Evolutionary conservation across 2,329 filamentous ascomycete species (phyloP), one percentile per base, ranked within the genome.

Genomic region (Penicillium sp.): DNA sequence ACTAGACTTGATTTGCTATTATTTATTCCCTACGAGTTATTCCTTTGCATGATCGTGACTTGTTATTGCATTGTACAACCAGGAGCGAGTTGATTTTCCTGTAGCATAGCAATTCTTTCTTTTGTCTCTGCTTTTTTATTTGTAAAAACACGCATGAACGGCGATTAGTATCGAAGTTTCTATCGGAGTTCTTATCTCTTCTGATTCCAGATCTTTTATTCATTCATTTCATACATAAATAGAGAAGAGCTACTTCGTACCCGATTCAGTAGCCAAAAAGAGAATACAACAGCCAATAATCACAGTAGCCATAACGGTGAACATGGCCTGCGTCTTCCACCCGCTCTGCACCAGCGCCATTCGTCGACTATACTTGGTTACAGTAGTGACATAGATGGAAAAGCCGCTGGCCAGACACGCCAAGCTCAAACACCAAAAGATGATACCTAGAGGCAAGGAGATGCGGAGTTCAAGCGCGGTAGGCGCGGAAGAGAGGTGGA

Each of bases 261-360:
- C 5, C 6, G 40, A 43, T 43, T 43, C 6, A 5, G 74, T 77
- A 35, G 68, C 72, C 59, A 78, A 59, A 55, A 78, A 74, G 57
- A 78, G 60, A 23, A 76, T 70, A 62, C 76, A 78, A 57, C 75
- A 74, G 8, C 70, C 75, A 51, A 78, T 61, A 57, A 78, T 78
- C 9, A 71, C 72, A 4, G 65, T 64, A n/a, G 74, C 74, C 8
- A 78, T 71, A 21, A 77, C 62, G 5, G 69, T 69, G 61, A 77
- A 75, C n/a, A 96, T 89, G 43, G 87, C 72, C 70, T 97, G 92
- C 38, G 94, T 97, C 74, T 91, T 93, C 88, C 90, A 94, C 1
- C 94, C 94, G 28, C 86, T 89, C 76, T 99, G 94, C 40, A 99
- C 94, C 61, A 97, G 81, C 0, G 94, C 94, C 24, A 82, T 81